Percentiles rank a stretch among this genome's conserved stretches.
Conservation (phyloP, 1,139 yeast genomes). For the Pneumocystis sp. region DNA sequence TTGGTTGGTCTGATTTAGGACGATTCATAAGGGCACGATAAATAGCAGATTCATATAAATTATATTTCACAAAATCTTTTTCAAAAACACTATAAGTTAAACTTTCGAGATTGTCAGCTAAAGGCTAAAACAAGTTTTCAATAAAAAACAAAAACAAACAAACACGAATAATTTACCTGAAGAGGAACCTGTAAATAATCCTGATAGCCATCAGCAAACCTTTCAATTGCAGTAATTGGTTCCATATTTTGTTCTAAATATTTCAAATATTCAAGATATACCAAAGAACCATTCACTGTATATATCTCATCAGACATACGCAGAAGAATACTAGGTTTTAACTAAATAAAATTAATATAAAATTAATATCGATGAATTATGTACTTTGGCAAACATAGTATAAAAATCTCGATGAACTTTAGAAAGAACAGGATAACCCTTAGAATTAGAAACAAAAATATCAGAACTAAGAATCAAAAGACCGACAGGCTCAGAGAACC, state of each 20-base stretch:
- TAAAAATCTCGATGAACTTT: constrained; percentile 36
- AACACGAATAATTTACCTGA: constrained; percentile 18
- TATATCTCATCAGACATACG: constrained; percentile 20
- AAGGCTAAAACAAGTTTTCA: constrained; percentile 34
- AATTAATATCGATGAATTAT: not conserved
- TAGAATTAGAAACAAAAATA: constrained; percentile 40
- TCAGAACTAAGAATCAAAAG: constrained; percentile 40
- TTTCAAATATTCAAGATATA: constrained; percentile 40
- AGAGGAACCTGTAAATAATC: constrained; percentile 44
- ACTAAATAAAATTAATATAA: constrained; percentile 11
- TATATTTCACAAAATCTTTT: constrained; percentile 51
- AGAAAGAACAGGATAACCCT: constrained; percentile 46
- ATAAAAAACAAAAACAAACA: not conserved
- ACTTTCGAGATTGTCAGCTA: constrained; percentile 39
- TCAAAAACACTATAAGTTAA: constrained; percentile 57
- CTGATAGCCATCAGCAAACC: constrained; percentile 25
- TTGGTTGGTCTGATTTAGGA: constrained; percentile 7
- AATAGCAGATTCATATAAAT: constrained; percentile 52
- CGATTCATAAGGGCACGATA: constrained; percentile 38
- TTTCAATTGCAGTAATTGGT: constrained; percentile 23
- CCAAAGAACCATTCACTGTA: constrained; percentile 29
- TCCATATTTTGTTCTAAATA: constrained; percentile 31
- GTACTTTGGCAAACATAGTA: constrained; percentile 1
- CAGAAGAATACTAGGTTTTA: constrained; percentile 22
- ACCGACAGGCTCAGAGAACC: constrained; percentile 53